Conservation (phyloP, 2,329 filamentous ascomycete genomes). For the Plenodomus biglobosus region DNA sequence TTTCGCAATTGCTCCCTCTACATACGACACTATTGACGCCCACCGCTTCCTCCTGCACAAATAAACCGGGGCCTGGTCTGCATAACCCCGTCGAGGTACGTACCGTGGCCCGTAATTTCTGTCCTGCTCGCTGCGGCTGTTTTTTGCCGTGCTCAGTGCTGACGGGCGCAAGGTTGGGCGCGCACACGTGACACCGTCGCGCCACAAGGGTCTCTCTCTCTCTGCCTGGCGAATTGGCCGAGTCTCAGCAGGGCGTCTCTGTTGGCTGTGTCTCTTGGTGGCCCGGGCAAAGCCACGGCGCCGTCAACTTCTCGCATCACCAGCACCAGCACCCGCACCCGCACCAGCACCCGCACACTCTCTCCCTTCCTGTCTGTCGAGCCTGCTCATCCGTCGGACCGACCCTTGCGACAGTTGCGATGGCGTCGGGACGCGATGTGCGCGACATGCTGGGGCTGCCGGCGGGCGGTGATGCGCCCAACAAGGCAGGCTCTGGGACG, state of each 20-base stretch:
- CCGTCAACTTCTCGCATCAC: conserved; percentile 10
- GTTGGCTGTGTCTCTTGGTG: not conserved
- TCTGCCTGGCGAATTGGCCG: not conserved
- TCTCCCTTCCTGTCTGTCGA: conserved; percentile 18
- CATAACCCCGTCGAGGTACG: not conserved
- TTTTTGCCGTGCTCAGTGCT: not conserved
- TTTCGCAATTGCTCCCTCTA: not conserved
- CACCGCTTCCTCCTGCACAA: not conserved
- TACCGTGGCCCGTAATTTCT: not conserved
- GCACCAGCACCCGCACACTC: conserved; percentile 29
- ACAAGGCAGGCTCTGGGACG: conserved; percentile 33
- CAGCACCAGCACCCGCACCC: conserved; percentile 16
- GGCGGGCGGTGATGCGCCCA: conserved; percentile 51
- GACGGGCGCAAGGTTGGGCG: not conserved
- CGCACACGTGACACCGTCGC: not conserved
- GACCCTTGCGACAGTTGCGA: conserved; percentile 25
- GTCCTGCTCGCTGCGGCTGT: not conserved
- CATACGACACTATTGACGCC: not conserved
- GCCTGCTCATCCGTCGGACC: conserved; percentile 20
- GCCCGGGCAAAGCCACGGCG: too few relatives aligned
- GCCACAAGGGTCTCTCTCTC: not conserved
- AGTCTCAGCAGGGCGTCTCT: not conserved
- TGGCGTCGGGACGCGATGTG: conserved; percentile 61
- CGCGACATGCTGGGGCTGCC: conserved; percentile 85
- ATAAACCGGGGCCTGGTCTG: not conserved